Base-by-base conservation (phyloP, 2,329 filamentous ascomycete genomes). In the Dothidotthia symphoricarpi region DNA sequence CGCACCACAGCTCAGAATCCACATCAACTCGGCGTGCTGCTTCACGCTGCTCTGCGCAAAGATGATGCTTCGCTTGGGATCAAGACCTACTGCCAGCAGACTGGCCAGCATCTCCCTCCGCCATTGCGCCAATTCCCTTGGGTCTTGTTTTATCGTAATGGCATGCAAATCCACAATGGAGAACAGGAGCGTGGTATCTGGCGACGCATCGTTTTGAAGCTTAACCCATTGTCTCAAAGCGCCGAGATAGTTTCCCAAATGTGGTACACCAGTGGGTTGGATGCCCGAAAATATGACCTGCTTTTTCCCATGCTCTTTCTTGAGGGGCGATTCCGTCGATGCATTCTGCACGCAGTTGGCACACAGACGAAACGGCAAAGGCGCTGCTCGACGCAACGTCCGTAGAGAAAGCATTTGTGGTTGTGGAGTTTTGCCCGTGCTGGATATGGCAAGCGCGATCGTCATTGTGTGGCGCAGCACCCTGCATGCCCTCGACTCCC, bases 131-230 rank as follows among this genome's bases (percentile, higher is more conserved):
- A 97, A 71, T 43, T 76, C 67, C 1, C 66, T 66, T 1, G 81
- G 75, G 24, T 85, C 69, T 63, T 91, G 86, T 45, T 49, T 52
- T 16, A 85, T 70, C 0, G 93, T 98, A 58, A 98, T 85, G 46
- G 93, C 91, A 69, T 98, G 93, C 14, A 97, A 75, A 67, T 98
- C 93, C 35, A 95, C 93, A 36, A 98, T 80, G 1, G 86, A 95
- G 69, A 85, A 98, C 17, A 94, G 70, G 14, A 95, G 73, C 41
- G 76, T 83, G 9, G 82, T 79, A 4, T 70, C 71, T 2, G 74
- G 61, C 0, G 70, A 49, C 0, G 81, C 74, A 25, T 77, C 71
- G 44, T 88, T 72, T 51, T 98, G 91, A 6, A 96, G 74, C 44
- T 77, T 75, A 31, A 86, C 85, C 93, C 93, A 98, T 74, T 88